Conservation (phyloP, 441 rosid genomes). For the Syzygium malaccense region DNA sequence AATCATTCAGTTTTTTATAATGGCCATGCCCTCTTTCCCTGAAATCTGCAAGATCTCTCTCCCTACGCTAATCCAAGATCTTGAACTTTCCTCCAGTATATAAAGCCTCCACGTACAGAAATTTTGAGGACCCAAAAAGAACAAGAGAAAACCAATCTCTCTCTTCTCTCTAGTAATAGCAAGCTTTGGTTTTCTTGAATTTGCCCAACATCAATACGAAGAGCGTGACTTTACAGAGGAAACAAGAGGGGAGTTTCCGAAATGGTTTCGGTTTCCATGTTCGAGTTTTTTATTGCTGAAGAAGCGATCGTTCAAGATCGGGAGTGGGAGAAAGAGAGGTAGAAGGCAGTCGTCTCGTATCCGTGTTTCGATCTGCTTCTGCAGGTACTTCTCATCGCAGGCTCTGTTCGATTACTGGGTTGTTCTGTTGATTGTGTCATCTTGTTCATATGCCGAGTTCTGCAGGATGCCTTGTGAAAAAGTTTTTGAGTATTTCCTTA, state of each 20-base stretch:
- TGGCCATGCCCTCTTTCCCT: neutral
- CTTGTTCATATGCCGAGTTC: neutral
- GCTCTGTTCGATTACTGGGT: neutral
- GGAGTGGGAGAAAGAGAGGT: neutral
- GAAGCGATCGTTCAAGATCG: neutral
- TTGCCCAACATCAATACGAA: neutral
- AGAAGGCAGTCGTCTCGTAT: neutral
- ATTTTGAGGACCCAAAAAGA: neutral
- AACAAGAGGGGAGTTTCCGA: neutral
- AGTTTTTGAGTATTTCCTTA: neutral
- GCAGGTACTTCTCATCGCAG: neutral
- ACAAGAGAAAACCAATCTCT: neutral
- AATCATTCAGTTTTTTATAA: neutral
- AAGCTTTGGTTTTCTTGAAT: neutral
- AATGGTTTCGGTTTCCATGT: neutral
- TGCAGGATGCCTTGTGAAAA: neutral
- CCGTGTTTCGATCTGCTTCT: neutral
- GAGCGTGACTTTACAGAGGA: neutral
- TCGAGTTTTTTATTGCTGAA: neutral
- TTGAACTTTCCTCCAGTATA: neutral
- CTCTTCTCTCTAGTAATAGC: neutral
- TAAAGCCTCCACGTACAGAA: neutral
- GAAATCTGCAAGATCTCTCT: neutral
- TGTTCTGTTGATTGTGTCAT: neutral
- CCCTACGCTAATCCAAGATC: neutral